phyloP scores from a whole-genome alignment of 257 asterid genomes.

The Solanum rostratum region DNA sequence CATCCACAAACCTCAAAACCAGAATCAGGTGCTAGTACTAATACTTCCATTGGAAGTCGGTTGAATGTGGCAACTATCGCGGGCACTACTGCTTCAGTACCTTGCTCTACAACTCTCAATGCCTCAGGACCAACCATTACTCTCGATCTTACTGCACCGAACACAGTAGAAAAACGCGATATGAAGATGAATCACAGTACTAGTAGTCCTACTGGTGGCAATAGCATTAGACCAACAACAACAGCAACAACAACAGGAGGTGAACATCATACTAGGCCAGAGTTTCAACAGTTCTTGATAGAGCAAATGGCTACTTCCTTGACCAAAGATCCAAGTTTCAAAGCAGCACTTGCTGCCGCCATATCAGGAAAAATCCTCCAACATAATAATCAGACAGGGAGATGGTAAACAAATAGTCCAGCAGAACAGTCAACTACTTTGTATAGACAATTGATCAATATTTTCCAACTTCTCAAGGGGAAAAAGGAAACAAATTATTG shows the following conservation, averaged over 20 bases:
- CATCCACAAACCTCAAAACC: conserved; percentile 47
- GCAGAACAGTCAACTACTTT: not conserved
- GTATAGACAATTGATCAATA: not conserved
- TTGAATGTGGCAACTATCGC: not conserved
- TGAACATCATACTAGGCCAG: conserved; percentile 12
- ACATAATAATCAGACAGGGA: conserved; percentile 2
- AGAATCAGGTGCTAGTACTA: conserved; percentile 9
- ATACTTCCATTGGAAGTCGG: conserved; percentile 13
- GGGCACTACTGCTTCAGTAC: conserved; percentile 19
- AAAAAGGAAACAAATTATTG: not conserved
- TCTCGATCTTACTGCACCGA: conserved; percentile 54
- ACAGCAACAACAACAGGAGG: not conserved
- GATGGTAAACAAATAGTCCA: not conserved
- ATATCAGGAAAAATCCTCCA: conserved; percentile 74
- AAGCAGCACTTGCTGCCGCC: conserved; percentile 93
- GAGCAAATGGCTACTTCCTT: conserved; percentile 87
- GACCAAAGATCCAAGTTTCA: conserved; percentile 82
- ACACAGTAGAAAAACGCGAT: conserved; percentile 10
- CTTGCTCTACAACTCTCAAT: conserved; percentile 30
- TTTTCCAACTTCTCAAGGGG: not conserved
- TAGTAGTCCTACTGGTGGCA: not conserved
- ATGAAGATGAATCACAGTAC: not conserved
- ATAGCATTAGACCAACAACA: not conserved
- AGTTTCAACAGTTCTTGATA: conserved; percentile 45
- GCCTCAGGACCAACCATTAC: conserved; percentile 35